Conservation (phyloP, 768 basidiomycete species). For the Suillus weaverae region DNA sequence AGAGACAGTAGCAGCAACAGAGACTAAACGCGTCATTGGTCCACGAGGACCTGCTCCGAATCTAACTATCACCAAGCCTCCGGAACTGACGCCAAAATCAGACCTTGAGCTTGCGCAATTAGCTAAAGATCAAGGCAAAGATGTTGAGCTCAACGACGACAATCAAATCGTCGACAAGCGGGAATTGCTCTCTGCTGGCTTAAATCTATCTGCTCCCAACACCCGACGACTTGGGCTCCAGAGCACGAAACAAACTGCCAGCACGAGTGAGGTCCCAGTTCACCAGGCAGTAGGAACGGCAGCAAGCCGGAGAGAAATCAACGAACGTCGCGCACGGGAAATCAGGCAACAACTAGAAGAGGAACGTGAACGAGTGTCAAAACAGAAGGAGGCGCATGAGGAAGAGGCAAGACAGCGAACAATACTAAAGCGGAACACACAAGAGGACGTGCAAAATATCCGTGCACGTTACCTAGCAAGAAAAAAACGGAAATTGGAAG, state of each 20-base stretch:
- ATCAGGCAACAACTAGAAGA: slow-evolving; percentile 77
- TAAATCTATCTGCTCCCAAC: slow-evolving; percentile 86
- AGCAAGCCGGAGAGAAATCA: slow-evolving; percentile 78
- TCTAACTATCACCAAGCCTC: slow-evolving; percentile 75
- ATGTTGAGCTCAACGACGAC: slow-evolving; percentile 94
- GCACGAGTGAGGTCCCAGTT: slow-evolving; percentile 37
- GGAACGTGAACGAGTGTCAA: slow-evolving; percentile 59
- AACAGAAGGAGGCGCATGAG: slow-evolving; percentile 59
- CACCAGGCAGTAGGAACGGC: slow-evolving; percentile 86
- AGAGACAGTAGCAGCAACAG: slow-evolving; percentile 79
- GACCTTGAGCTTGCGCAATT: slow-evolving; percentile 73
- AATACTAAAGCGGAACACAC: slow-evolving; percentile 74
- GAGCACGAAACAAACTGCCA: slow-evolving; percentile 19
- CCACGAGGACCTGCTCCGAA: slow-evolving; percentile 65
- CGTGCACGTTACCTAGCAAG: slow-evolving; percentile 73
- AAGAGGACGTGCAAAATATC: slow-evolving; percentile 71
- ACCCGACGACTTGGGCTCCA: slow-evolving; percentile 67
- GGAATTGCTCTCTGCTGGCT: slow-evolving; percentile 84
- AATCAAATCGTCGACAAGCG: slow-evolving; percentile 97
- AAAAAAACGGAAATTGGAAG: slow-evolving; percentile 76
- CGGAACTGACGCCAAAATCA: slow-evolving; percentile 58
- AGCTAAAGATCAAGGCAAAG: slow-evolving; percentile 74
- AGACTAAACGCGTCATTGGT: slow-evolving; percentile 54
- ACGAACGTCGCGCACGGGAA: slow-evolving; percentile 78
- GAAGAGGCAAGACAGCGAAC: slow-evolving; percentile 65